Evolutionary conservation across 176 grass and related monocot species (phyloP), one percentile per base, ranked within the genome.

Genomic region (Coix lacrymajobi): DNA sequence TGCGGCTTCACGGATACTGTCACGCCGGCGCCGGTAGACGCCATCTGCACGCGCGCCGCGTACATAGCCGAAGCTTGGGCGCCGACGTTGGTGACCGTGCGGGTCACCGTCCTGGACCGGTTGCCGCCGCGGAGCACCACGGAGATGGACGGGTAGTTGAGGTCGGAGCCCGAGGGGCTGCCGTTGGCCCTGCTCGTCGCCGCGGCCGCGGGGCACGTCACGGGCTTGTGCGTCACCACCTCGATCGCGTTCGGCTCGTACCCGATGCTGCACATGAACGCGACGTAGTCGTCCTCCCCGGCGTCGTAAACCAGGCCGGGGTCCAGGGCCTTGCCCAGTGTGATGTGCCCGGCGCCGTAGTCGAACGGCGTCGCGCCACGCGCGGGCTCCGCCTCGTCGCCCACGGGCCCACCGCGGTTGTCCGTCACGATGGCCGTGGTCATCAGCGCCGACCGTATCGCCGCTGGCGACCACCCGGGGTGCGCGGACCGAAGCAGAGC

Each of bases 71-170:
- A 66, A 10, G 86, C 79, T 12, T 79, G 51, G 2, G 86, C 66
- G 24, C 92, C 96, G 3, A 93, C 91, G 75, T 98, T 98, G 29
- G 92, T 95, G 30, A 46, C 85, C 13, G 79, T 93, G 52, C 96
- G 86, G 38, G 87, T 11, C 38, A 95, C 92, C 33, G 87, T 98
- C 87, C 46, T 79, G 28, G 81, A 91, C 80, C 76, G 73, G 89
- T 88, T 95, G 4, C 63, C 30, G 16, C 85, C 85, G 61, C 87
- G 84, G 75, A 98, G 87, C 79, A 83, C 89, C 73, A 98, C 85
- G 11, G 96, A 98, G 77, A 98, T 95, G 7, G 96, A 98, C 32
- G 96, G 96, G 81, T 98, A 98, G 85, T 98, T 98, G 64, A 98
- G 86, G 81, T 98, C 88, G 24, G 89, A 87, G 8, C 84, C 89